Evolutionary conservation across 2,329 filamentous ascomycete genomes (phyloP).

Genomic region (Magnaporthiopsis rhizophila): DNA sequence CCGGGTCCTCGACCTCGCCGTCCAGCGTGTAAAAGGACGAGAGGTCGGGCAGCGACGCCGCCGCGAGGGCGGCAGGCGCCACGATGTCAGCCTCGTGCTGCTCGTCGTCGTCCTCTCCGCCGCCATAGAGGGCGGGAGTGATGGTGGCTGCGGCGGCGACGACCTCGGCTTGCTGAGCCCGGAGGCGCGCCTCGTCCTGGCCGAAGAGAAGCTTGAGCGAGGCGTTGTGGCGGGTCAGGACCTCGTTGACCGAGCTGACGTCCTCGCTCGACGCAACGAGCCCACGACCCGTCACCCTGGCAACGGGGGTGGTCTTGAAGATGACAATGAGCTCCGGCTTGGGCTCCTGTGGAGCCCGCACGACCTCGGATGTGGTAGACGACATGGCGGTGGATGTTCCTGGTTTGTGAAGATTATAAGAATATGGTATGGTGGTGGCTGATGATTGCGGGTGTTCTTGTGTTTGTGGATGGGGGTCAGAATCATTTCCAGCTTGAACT

Average conservation of each 20-base stretch:
- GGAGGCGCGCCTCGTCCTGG: constrained; percentile 1
- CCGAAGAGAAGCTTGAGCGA: background rate
- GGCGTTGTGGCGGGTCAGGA: constrained; percentile 1
- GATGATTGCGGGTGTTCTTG: no score
- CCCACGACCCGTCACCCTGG: background rate
- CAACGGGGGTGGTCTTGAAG: constrained; percentile 1
- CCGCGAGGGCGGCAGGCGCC: background rate
- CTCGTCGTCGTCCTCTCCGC: background rate
- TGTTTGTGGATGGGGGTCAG: no score
- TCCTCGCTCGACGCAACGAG: background rate
- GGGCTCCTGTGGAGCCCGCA: background rate
- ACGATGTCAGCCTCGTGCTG: background rate
- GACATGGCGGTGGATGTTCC: background rate
- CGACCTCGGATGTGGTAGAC: background rate
- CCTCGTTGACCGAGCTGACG: background rate
- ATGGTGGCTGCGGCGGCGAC: background rate
- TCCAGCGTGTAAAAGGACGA: background rate
- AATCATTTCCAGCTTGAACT: no score
- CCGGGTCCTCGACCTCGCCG: background rate
- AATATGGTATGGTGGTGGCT: no score
- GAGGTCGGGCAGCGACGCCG: background rate
- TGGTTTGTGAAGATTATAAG: background rate
- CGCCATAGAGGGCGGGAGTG: background rate
- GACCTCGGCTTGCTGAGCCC: background rate
- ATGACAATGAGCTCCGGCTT: constrained; percentile 1